Conservation (phyloP, 2,329 filamentous ascomycete species). For the Colletotrichum orchidophilum region DNA sequence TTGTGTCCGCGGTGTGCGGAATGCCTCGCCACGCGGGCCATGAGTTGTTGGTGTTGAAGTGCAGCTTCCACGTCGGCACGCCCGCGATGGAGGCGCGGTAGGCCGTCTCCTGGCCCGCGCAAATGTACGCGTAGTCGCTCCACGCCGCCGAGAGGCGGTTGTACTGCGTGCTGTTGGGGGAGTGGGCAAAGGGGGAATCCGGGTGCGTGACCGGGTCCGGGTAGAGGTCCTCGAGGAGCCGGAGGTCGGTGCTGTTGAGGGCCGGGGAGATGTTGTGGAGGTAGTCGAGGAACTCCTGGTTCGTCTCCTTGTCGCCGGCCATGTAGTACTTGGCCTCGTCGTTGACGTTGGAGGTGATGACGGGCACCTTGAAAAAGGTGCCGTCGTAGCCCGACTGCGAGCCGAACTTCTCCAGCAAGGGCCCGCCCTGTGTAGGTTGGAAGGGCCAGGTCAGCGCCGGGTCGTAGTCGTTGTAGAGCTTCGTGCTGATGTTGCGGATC, state of each 20-base stretch:
- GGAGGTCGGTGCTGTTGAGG: slow-evolving; percentile 42
- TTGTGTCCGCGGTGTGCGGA: slow-evolving; percentile 48
- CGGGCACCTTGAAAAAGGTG: slow-evolving; percentile 48
- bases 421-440: slow-evolving; percentile 56
- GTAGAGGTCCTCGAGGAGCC: slow-evolving; percentile 43
- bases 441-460: slow-evolving; percentile 67
- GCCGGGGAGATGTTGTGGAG: slow-evolving; percentile 45
- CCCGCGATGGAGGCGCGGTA: slow-evolving; percentile 71
- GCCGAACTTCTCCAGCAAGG: slow-evolving; percentile 56
- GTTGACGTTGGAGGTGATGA: slow-evolving; percentile 48
- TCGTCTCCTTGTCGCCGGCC: slow-evolving; percentile 44
- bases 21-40: slow-evolving; percentile 71
- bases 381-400: slow-evolving; percentile 50
- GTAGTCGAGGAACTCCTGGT: slow-evolving; percentile 47
- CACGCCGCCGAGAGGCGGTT: slow-evolving; percentile 53
- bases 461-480: slow-evolving; percentile 63
- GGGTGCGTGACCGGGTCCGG: slow-evolving; percentile 44
- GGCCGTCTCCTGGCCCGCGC: slow-evolving; percentile 54
- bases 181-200: slow-evolving; percentile 46
- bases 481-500: slow-evolving; percentile 67
- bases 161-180: slow-evolving; percentile 54
- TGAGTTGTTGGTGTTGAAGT: slow-evolving; percentile 74
- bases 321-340: slow-evolving; percentile 48
- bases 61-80: slow-evolving; percentile 79
- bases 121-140: slow-evolving; percentile 56